Evolutionary conservation across 139 green algal genomes (phyloP).

Genomic region (Tetraselmis chui): DNA sequence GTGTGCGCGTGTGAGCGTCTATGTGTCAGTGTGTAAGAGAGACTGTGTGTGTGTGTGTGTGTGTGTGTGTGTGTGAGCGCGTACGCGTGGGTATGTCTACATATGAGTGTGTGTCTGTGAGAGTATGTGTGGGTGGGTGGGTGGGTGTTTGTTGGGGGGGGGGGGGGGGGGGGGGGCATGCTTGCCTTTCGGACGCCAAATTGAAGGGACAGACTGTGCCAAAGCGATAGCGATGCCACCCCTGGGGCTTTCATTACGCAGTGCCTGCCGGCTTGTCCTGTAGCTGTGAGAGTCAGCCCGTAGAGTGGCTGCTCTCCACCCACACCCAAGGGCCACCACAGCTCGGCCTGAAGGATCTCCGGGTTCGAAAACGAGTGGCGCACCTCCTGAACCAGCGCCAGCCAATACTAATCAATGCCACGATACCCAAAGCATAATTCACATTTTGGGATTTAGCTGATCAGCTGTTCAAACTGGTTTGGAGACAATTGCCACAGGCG

Average conservation of each 20-base stretch:
- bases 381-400: too few species aligned
- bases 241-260: too few species aligned
- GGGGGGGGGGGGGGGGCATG: background rate
- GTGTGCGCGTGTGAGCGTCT: background rate
- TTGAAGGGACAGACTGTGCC: background rate
- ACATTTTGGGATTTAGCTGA: too few species aligned
- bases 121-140: background rate
- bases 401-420: too few species aligned
- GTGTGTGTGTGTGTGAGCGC: background rate
- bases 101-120: background rate
- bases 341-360: conserved; percentile 9
- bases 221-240: background rate
- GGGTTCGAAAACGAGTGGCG: conserved; percentile 7
- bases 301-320: conserved; percentile 22
- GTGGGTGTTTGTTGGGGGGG: background rate
- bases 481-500: too few species aligned
- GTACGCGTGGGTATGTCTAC: background rate
- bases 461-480: too few species aligned
- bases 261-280: too few species aligned
- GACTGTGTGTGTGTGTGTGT: background rate
- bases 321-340: conserved; percentile 26
- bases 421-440: too few species aligned
- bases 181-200: background rate
- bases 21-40: background rate
- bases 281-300: conserved; percentile 6